Percentiles rank a stretch among this genome's conserved stretches.
These are phyloP conservation scores for Aspergillus hiratsukae DNA, from an alignment of 2,329 filamentous ascomycete genomes.

Conservation along the genomic window DNA sequence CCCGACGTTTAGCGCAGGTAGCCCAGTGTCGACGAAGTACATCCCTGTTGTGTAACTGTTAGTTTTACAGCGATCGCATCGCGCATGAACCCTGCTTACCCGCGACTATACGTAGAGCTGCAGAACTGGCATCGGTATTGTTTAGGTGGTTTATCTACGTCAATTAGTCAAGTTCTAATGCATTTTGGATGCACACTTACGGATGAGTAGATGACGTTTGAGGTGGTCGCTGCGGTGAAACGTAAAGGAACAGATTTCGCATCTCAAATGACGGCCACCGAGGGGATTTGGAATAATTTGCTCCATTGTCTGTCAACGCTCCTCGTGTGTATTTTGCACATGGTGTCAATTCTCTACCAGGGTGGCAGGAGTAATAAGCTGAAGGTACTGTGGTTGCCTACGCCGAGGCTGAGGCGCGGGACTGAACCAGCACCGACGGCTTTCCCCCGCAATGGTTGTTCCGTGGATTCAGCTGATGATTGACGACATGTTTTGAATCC, in stretches of 20 bases:
- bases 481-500: too few relatives aligned
- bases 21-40: neutral
- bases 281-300: neutral
- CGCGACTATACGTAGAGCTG: neutral
- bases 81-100: neutral
- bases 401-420: neutral
- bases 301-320: neutral
- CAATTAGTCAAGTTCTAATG: neutral
- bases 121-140: neutral
- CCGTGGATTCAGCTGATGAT: neutral
- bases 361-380: neutral
- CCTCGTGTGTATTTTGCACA: neutral
- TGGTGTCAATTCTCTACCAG: too few relatives aligned
- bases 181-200: neutral
- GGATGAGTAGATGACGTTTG: neutral
- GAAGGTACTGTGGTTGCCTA: neutral
- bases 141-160: neutral
- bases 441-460: neutral
- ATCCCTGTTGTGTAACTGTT: neutral
- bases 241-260: neutral
- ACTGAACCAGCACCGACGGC: neutral
- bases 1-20: neutral
- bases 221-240: neutral
- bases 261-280: neutral
- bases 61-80: neutral